Evolutionary conservation across 78 protist species (phyloP).

Genomic region (Chrysochromulina parva): DNA sequence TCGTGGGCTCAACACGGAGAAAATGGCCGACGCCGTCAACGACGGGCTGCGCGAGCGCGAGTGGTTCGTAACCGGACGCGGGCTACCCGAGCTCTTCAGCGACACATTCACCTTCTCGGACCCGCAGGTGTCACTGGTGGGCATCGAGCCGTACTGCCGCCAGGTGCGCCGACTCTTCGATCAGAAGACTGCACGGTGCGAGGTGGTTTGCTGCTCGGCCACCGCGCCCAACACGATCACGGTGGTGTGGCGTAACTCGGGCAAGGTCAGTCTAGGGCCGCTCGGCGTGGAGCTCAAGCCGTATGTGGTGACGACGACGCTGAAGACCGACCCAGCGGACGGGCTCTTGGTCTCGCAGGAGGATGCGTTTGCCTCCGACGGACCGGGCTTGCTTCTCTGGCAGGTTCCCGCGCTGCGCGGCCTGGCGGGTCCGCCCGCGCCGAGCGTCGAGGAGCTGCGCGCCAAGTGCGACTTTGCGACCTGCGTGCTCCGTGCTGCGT

Average conservation of each 20-base stretch:
- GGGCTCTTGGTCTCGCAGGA: neutral
- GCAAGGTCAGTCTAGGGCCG: constrained; percentile 5
- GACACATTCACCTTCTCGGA: neutral
- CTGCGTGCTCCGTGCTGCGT: too few species aligned
- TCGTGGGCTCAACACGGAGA: neutral
- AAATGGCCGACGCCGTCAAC: neutral
- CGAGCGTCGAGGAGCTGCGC: too few species aligned
- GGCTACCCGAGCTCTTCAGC: constrained; percentile 3
- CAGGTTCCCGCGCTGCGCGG: too few species aligned
- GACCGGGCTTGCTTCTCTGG: neutral
- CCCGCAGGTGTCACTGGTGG: constrained; percentile 17
- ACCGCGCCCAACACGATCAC: neutral
- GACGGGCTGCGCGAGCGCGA: constrained; percentile 9
- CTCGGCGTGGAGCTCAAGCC: neutral
- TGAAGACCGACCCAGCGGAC: neutral
- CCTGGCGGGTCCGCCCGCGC: too few species aligned
- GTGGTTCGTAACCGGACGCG: constrained; percentile 16
- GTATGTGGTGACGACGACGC: neutral
- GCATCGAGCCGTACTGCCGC: neutral
- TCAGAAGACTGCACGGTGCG: neutral
- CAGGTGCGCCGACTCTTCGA: constrained; percentile 28
- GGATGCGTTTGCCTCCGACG: neutral
- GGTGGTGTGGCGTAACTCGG: constrained; percentile 12
- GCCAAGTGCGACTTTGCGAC: too few species aligned
- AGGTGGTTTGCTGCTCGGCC: neutral